Evolutionary conservation across 208 protist genomes (phyloP).

Genomic region (Wallacemonas collosoma): DNA sequence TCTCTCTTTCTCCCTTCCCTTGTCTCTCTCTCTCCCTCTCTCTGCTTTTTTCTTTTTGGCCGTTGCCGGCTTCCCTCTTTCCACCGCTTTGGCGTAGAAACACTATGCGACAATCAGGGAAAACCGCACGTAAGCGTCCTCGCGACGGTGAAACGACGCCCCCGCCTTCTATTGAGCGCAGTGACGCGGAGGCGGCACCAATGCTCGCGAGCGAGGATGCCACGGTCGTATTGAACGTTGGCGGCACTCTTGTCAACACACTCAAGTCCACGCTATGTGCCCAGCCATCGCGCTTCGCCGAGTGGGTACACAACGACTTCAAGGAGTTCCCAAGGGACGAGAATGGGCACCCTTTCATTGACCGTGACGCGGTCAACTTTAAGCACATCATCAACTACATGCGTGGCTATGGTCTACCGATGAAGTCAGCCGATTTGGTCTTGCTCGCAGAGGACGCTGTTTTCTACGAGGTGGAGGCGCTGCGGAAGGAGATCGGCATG

Average conservation of each 20-base stretch:
- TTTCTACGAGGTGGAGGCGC: conserved; percentile 52
- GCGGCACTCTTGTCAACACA: conserved; percentile 68
- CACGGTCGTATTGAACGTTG: conserved; percentile 72
- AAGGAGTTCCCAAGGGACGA: conserved; percentile 65
- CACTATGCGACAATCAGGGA: not conserved
- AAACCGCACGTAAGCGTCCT: conserved; percentile 19
- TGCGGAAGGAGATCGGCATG: conserved; percentile 59
- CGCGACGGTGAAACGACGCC: conserved; percentile 14
- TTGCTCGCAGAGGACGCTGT: conserved; percentile 80
- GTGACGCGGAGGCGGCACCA: conserved; percentile 4
- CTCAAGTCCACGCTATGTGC: conserved; percentile 70
- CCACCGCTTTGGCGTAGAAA: not conserved
- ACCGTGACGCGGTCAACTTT: conserved; percentile 82
- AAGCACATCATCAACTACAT: conserved; percentile 82
- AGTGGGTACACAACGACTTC: conserved; percentile 73
- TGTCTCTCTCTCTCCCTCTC: conserved; percentile 12
- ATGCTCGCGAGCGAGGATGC: not conserved
- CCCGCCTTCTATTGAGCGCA: not conserved
- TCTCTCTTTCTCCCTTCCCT: not conserved
- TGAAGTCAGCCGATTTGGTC: conserved; percentile 58
- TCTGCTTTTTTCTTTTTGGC: conserved; percentile 25
- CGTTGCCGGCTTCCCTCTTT: not conserved
- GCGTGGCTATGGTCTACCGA: conserved; percentile 79
- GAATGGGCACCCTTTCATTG: conserved; percentile 79
- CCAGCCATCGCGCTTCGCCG: conserved; percentile 56